Conservation (phyloP, 345 rosid genomes). For the Odontarrhena argentea region DNA sequence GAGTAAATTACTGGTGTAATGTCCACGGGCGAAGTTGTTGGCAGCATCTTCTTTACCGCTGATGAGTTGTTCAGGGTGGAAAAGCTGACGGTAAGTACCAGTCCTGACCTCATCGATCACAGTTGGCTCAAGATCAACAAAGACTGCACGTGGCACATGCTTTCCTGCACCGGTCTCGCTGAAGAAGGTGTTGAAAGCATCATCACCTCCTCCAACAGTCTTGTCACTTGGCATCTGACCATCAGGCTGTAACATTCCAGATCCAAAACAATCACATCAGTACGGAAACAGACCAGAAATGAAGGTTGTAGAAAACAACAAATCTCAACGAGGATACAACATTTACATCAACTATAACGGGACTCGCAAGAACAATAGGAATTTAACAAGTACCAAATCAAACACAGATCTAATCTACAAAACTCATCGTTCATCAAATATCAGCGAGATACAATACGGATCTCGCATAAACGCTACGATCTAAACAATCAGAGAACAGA, state of each 20-base stretch:
- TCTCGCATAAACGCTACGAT: neutral
- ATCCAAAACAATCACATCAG: slow-evolving; percentile 4
- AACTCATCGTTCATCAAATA: neutral
- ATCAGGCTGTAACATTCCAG: slow-evolving; percentile 57
- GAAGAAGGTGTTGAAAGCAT: slow-evolving; percentile 85
- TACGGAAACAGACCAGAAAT: neutral
- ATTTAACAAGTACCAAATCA: neutral
- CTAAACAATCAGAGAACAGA: neutral
- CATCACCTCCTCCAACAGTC: slow-evolving; percentile 77
- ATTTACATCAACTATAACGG: neutral
- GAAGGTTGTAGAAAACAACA: neutral
- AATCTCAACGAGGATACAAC: neutral
- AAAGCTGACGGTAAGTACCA: slow-evolving; percentile 64
- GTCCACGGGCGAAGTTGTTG: slow-evolving; percentile 86
- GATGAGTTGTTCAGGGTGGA: slow-evolving; percentile 68
- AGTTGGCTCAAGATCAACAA: slow-evolving; percentile 87
- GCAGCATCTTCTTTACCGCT: slow-evolving; percentile 86
- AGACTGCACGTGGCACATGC: slow-evolving; percentile 81
- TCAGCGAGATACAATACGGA: neutral
- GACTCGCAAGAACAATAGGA: neutral
- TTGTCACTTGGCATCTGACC: slow-evolving; percentile 81
- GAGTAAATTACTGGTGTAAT: slow-evolving; percentile 58
- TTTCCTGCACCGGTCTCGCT: slow-evolving; percentile 82
- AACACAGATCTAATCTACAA: slow-evolving; percentile 7
- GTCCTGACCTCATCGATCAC: slow-evolving; percentile 72